Percentiles rank a stretch among this genome's conserved stretches.
These are phyloP conservation scores for Globisporangium solare DNA, from an alignment of 352 stramenopile genomes.

Conservation along the genomic window DNA sequence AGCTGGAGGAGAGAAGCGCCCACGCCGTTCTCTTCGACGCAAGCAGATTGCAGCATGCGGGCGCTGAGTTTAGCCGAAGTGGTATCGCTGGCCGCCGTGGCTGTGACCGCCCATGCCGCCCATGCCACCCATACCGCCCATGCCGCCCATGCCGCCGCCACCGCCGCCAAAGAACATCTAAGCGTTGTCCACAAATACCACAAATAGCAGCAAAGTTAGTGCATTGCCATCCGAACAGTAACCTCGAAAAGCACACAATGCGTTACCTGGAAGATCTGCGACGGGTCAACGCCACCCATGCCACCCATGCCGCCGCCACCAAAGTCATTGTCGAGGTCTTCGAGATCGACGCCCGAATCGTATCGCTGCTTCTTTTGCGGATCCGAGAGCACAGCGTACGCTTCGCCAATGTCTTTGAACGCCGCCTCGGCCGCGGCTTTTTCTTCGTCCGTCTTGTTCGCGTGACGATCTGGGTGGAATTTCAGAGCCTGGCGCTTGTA, in stretches of 20 bases:
- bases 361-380: slow-evolving; percentile 92
- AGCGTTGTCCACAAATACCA: slow-evolving; percentile 2
- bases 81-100: slow-evolving; percentile 54
- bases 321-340: slow-evolving; percentile 91
- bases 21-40: not conserved
- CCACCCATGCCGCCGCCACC: slow-evolving; percentile 70
- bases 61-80: slow-evolving; percentile 54
- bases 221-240: not conserved
- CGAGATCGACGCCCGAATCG: slow-evolving; percentile 92
- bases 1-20: not conserved
- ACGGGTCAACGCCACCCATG: slow-evolving; percentile 79
- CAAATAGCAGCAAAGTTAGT: slow-evolving; percentile 2
- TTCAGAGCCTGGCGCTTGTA: slow-evolving; percentile 94
- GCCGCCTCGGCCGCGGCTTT: slow-evolving; percentile 87
- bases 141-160: slow-evolving; percentile 27
- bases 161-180: slow-evolving; percentile 82
- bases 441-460: slow-evolving; percentile 86
- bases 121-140: slow-evolving; percentile 27
- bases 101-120: slow-evolving; percentile 39
- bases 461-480: slow-evolving; percentile 95
- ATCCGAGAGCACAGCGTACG: slow-evolving; percentile 95
- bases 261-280: slow-evolving; percentile 80
- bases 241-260: not conserved
- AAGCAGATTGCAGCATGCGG: not conserved
- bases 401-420: slow-evolving; percentile 96